phyloP scores from a whole-genome alignment of 306 rosid species.

The Quercus alba region DNA sequence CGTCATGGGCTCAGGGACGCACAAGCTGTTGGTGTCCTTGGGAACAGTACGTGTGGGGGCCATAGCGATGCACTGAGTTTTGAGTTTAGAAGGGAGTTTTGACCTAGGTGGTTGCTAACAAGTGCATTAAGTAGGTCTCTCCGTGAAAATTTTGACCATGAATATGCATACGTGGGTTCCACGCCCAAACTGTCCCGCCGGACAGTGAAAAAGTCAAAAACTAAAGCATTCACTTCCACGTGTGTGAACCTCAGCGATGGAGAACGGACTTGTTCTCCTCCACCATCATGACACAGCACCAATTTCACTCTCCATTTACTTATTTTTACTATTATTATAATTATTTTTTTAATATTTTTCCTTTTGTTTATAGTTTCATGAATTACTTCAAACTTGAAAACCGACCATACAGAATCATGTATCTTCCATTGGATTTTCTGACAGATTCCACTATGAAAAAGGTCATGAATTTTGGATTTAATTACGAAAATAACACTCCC shows the following conservation, averaged over 20 bases:
- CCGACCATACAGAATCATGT: conserved; percentile 54
- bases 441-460: conserved; percentile 37
- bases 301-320: neutral
- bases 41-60: neutral
- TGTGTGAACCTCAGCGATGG: conserved; percentile 28
- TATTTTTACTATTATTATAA: no score
- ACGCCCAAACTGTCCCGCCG: conserved; percentile 14
- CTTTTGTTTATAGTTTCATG: neutral
- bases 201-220: conserved; percentile 62
- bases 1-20: no score
- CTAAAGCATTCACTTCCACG: conserved; percentile 29
- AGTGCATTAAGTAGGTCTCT: conserved; percentile 8
- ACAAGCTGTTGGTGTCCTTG: neutral
- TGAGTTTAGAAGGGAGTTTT: conserved; percentile 24
- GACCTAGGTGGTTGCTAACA: conserved; percentile 41
- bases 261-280: conserved; percentile 21
- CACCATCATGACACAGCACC: conserved; percentile 16
- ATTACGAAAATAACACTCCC: conserved; percentile 43
- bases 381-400: conserved; percentile 34
- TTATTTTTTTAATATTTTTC: neutral
- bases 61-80: no score
- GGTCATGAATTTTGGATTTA: conserved; percentile 31
- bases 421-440: conserved; percentile 94
- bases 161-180: conserved; percentile 30
- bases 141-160: conserved; percentile 25